Percentiles rank a stretch among this genome's conserved stretches.
These are phyloP conservation scores for Leishmania martiniquensis DNA, from an alignment of 208 protist species.

Conservation along the genomic window DNA sequence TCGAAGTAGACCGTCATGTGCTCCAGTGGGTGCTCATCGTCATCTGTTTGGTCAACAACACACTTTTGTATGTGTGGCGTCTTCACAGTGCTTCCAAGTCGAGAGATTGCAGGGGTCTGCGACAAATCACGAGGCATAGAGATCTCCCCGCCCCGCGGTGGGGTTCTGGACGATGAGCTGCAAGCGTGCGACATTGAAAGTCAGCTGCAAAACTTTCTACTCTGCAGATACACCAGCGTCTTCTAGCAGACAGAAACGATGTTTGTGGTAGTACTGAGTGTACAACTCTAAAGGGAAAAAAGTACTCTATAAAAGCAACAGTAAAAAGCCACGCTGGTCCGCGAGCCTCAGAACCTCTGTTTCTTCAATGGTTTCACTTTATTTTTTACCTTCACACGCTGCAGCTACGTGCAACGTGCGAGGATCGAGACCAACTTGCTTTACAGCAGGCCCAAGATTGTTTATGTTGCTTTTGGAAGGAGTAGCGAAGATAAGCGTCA, in stretches of 20 bases:
- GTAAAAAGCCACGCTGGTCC: background rate
- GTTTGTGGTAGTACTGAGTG: background rate
- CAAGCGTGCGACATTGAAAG: conserved; percentile 14
- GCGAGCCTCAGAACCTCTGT: background rate
- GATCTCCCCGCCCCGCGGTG: conserved; percentile 28
- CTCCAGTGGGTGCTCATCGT: conserved; percentile 65
- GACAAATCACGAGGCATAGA: conserved; percentile 80
- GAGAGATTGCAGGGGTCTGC: conserved; percentile 68
- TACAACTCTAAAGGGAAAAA: background rate
- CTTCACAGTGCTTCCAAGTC: conserved; percentile 59
- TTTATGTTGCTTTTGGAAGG: background rate
- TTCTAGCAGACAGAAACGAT: background rate
- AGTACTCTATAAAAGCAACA: conserved; percentile 3
- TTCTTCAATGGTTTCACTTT: background rate
- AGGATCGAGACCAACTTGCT: background rate
- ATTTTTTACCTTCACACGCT: background rate
- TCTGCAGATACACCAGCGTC: conserved; percentile 4
- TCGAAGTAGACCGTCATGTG: conserved; percentile 80
- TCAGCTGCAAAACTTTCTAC: background rate
- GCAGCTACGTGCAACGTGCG: background rate
- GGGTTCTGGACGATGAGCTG: conserved; percentile 16
- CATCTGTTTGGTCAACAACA: conserved; percentile 39
- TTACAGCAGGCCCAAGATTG: background rate
- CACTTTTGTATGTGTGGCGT: conserved; percentile 83
- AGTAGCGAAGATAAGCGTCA: no score